phyloP scores from a whole-genome alignment of 1,284 basidiomycete species.

The Mycena sp. region DNA sequence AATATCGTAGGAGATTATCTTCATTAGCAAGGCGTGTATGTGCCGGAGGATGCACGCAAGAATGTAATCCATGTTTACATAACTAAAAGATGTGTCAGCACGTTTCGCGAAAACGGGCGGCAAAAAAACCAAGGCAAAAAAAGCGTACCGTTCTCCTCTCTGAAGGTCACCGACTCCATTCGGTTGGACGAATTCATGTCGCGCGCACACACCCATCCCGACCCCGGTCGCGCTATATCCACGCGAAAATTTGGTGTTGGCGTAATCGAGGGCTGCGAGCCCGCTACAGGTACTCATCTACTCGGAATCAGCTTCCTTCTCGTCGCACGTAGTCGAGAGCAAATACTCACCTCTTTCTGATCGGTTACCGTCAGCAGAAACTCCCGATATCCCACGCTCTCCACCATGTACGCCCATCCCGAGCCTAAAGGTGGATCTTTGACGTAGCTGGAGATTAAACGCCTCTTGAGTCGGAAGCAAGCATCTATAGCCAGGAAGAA shows the following conservation, averaged over 20 bases:
- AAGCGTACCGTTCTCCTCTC: constrained; percentile 18
- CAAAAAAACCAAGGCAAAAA: no score
- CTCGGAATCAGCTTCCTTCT: no score
- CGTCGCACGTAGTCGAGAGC: not conserved
- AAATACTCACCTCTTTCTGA: constrained; percentile 18
- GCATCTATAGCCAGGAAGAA: no score
- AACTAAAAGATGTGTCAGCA: constrained; percentile 32
- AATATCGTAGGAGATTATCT: constrained; percentile 36
- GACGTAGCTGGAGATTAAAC: constrained; percentile 8
- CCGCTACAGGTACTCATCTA: no score
- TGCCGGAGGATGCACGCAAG: not conserved
- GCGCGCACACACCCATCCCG: no score
- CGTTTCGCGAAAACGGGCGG: not conserved
- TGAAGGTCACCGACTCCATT: constrained; percentile 25
- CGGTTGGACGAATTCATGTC: not conserved
- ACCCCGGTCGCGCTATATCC: no score
- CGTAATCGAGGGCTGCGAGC: no score
- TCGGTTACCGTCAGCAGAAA: constrained; percentile 7
- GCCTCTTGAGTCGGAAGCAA: constrained; percentile 13
- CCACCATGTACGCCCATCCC: constrained; percentile 29
- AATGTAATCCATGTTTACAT: constrained; percentile 48
- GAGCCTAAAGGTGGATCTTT: constrained; percentile 15
- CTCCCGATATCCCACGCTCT: constrained; percentile 35
- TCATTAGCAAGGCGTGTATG: no score
- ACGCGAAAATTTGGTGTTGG: no score